These are phyloP conservation scores for Oryza brachyantha DNA, from an alignment of 176 grass and related monocot genomes.

Conservation along the genomic window DNA sequence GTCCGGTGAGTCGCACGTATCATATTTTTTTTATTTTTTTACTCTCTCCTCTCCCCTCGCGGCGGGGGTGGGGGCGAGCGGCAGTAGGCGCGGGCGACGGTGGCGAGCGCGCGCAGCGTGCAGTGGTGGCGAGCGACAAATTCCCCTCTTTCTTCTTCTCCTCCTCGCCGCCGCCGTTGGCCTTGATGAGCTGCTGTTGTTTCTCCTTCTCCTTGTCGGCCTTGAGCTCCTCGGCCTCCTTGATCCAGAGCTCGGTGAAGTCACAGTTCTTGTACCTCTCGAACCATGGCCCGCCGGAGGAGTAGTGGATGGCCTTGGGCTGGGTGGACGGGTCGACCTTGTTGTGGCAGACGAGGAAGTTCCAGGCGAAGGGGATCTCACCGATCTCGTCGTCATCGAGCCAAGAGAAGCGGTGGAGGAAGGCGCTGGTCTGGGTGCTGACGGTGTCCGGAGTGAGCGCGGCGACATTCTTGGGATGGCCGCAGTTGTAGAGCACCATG, in stretches of 20 bases:
- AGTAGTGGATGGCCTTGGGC: constrained; percentile 72
- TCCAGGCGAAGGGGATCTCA: constrained; percentile 74
- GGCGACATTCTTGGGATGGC: constrained; percentile 65
- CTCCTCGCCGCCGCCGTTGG: background rate
- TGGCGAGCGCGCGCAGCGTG: too few species aligned
- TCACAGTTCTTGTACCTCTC: constrained; percentile 64
- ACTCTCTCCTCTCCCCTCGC: too few species aligned
- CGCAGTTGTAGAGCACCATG: constrained; percentile 82
- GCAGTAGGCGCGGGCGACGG: too few species aligned
- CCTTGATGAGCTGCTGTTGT: background rate
- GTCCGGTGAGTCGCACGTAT: too few species aligned
- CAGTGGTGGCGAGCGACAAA: too few species aligned
- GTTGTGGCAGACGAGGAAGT: constrained; percentile 85
- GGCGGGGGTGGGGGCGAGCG: too few species aligned
- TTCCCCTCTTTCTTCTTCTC: constrained; percentile 20
- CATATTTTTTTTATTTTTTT: too few species aligned
- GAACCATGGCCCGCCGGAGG: constrained; percentile 77
- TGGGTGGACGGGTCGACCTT: constrained; percentile 42
- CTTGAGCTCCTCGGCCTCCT: constrained; percentile 55
- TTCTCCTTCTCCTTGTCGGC: constrained; percentile 46
- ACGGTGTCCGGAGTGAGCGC: constrained; percentile 64
- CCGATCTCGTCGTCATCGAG: constrained; percentile 77
- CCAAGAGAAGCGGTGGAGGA: constrained; percentile 75
- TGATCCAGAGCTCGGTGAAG: constrained; percentile 68
- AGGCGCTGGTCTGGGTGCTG: constrained; percentile 67